A percentile compares a stretch with the other conserved stretches of the same genome.
These are phyloP conservation scores for Colletotrichum musae DNA, from an alignment of 2,329 filamentous ascomycete genomes.

Conservation along the genomic window DNA sequence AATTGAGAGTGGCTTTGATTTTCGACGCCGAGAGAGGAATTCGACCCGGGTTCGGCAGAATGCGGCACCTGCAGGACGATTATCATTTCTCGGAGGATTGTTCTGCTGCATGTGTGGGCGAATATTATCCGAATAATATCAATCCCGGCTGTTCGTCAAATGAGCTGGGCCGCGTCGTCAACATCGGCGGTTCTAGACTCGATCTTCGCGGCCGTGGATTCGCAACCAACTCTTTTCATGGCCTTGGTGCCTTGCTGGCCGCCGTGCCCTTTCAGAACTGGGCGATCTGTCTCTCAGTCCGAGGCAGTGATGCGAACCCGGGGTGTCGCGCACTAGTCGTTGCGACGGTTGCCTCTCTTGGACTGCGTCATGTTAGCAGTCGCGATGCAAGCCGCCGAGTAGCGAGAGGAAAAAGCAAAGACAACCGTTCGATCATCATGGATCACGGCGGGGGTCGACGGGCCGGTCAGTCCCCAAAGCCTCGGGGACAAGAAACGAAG, in stretches of 20 bases:
- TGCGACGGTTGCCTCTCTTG: background rate
- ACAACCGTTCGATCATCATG: background rate
- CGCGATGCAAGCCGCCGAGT: background rate
- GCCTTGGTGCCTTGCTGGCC: no score
- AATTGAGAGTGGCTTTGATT: background rate
- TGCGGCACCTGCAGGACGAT: constrained; percentile 19
- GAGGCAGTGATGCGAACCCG: background rate
- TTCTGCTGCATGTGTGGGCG: constrained; percentile 24
- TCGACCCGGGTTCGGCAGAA: background rate
- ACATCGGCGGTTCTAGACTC: constrained; percentile 19
- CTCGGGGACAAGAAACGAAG: background rate
- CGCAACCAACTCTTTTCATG: no score
- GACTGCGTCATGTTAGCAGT: background rate
- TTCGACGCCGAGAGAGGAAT: background rate
- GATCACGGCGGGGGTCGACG: background rate
- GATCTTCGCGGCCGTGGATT: background rate
- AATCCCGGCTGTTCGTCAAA: constrained; percentile 19
- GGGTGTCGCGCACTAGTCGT: background rate
- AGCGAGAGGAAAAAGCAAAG: constrained; percentile 1
- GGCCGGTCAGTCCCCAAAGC: background rate
- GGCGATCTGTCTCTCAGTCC: no score
- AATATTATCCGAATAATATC: constrained; percentile 33
- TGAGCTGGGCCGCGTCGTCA: constrained; percentile 3
- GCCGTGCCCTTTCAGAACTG: no score
- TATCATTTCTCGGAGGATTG: constrained; percentile 21